Evolutionary conservation across 371 early-diverging fungal species (phyloP).

Genomic region (Zancudomyces culisetae): DNA sequence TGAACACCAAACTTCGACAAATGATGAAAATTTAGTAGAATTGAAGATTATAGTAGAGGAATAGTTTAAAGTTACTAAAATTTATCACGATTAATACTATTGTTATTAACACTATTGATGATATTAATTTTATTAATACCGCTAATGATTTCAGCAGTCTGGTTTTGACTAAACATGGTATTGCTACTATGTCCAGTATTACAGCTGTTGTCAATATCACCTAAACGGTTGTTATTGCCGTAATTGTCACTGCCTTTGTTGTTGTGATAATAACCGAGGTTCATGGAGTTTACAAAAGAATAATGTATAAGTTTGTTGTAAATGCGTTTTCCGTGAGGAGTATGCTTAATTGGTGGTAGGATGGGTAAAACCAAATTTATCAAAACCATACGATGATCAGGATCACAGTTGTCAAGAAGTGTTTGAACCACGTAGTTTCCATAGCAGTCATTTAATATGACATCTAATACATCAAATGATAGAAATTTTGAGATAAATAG

Average conservation of each 20-base stretch:
- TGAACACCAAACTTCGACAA: no score
- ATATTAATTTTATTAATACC: neutral
- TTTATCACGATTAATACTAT: neutral
- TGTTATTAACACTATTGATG: neutral
- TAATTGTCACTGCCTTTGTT: neutral
- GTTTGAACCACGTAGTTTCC: conserved; percentile 88
- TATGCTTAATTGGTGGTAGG: conserved; percentile 56
- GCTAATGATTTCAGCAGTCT: neutral
- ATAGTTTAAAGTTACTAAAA: no score
- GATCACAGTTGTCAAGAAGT: conserved; percentile 59
- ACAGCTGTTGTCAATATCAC: neutral
- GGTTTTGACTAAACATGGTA: neutral
- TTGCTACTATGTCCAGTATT: neutral
- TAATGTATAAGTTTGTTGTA: conserved; percentile 45
- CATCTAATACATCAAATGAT: conserved; percentile 40
- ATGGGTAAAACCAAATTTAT: conserved; percentile 59
- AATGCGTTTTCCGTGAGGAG: conserved; percentile 77
- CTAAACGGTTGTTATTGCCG: neutral
- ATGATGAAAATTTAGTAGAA: no score
- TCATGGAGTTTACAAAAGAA: conserved; percentile 9
- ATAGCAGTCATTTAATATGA: conserved; percentile 63
- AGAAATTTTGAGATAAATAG: conserved; percentile 52
- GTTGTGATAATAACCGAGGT: neutral
- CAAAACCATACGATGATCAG: conserved; percentile 46
- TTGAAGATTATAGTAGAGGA: no score